These are phyloP conservation scores for Multifurca ochricompacta DNA, from an alignment of 768 basidiomycete species.

Conservation along the genomic window DNA sequence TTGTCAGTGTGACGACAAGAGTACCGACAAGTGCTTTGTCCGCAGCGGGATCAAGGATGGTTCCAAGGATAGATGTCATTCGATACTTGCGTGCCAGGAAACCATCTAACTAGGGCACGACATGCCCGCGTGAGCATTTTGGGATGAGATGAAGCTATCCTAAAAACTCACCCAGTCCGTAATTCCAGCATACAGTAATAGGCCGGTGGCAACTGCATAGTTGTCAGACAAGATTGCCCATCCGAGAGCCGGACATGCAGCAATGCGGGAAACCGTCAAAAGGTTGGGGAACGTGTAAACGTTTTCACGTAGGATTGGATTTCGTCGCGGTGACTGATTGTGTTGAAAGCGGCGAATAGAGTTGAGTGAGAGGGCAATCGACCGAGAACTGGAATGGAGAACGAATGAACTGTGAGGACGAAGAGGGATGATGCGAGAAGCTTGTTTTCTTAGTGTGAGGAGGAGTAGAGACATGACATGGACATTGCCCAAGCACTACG, in stretches of 20 bases:
- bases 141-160: neutral
- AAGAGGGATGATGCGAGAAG: slow-evolving; percentile 1
- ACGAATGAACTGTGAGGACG: neutral
- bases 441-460: neutral
- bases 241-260: slow-evolving; percentile 86
- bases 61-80: slow-evolving; percentile 87
- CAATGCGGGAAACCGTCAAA: slow-evolving; percentile 79
- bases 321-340: slow-evolving; percentile 5
- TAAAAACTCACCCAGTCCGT: slow-evolving; percentile 64
- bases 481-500: neutral
- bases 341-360: slow-evolving; percentile 7
- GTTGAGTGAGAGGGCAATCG: neutral
- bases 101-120: slow-evolving; percentile 69
- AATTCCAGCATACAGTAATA: slow-evolving; percentile 87
- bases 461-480: neutral
- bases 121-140: neutral
- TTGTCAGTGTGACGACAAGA: slow-evolving; percentile 75
- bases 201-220: slow-evolving; percentile 68
- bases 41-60: slow-evolving; percentile 93
- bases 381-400: neutral
- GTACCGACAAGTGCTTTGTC: slow-evolving; percentile 97
- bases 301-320: slow-evolving; percentile 54
- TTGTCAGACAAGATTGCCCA: slow-evolving; percentile 81
- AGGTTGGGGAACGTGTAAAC: slow-evolving; percentile 93
- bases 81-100: slow-evolving; percentile 81